These are phyloP conservation scores for Globisporangium rhizosaccharum DNA, from an alignment of 352 stramenopile genomes.

Conservation along the genomic window DNA sequence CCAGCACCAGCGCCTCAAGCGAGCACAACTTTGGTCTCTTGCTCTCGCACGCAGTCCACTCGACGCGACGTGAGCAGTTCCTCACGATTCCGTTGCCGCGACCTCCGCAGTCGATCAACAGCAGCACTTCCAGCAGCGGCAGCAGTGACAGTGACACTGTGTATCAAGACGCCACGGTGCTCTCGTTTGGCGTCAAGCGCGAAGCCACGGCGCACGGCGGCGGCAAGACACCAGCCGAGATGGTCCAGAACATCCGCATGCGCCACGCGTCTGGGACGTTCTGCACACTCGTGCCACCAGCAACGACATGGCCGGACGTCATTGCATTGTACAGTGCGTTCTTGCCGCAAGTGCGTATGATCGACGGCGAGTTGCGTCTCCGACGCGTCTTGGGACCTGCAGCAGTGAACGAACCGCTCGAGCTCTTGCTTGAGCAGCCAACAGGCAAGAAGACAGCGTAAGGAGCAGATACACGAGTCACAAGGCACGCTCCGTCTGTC, in stretches of 20 bases:
- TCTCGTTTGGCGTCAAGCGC: constrained; percentile 51
- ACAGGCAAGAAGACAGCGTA: constrained; percentile 6
- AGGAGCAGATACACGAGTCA: neutral
- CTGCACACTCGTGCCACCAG: constrained; percentile 57
- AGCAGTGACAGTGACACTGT: neutral
- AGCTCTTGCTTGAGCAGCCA: constrained; percentile 34
- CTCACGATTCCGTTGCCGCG: constrained; percentile 57
- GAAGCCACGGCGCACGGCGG: constrained; percentile 58
- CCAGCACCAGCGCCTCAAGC: neutral
- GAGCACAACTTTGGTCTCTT: constrained; percentile 57
- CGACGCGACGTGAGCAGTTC: constrained; percentile 16
- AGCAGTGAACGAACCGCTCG: constrained; percentile 28
- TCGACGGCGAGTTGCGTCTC: constrained; percentile 50
- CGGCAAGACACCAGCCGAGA: constrained; percentile 73
- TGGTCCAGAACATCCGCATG: constrained; percentile 86
- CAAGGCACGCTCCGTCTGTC: neutral
- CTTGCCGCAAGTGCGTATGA: constrained; percentile 33
- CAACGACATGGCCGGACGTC: constrained; percentile 41
- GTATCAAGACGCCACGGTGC: constrained; percentile 61
- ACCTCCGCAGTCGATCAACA: constrained; percentile 4
- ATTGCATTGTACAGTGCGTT: constrained; percentile 27
- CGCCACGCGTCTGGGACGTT: constrained; percentile 77
- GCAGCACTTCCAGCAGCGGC: too few species aligned
- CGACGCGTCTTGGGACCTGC: constrained; percentile 47
- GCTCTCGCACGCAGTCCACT: constrained; percentile 30